A percentile compares a stretch with the other conserved stretches of the same genome.
Evolutionary conservation across 2,329 filamentous ascomycete species (phyloP).

Genomic region (Epicoccum sorghinum): DNA sequence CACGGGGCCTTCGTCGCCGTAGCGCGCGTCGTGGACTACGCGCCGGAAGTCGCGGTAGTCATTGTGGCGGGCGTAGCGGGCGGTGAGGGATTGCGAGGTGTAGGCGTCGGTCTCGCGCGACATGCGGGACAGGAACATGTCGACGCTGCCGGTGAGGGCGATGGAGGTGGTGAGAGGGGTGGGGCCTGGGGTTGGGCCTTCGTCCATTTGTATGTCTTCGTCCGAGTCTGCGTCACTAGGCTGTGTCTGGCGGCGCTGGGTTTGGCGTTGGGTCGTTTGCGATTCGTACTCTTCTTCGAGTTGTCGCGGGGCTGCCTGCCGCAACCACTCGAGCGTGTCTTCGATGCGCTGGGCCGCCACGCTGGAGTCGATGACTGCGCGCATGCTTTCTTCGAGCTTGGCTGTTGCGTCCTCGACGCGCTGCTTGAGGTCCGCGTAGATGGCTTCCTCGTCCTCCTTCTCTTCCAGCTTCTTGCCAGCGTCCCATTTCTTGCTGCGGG

Average conservation of each 20-base stretch:
- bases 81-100: conserved; percentile 44
- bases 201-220: conserved; percentile 43
- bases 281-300: conserved; percentile 41
- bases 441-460: conserved; percentile 47
- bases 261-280: conserved; percentile 46
- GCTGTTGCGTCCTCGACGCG: conserved; percentile 59
- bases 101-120: conserved; percentile 53
- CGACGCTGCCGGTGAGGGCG: conserved; percentile 41
- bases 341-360: conserved; percentile 54
- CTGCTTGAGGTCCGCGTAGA: conserved; percentile 48
- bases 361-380: conserved; percentile 63
- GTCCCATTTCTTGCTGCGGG: conserved; percentile 43
- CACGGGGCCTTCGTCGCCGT: conserved; percentile 59
- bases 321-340: conserved; percentile 52
- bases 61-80: conserved; percentile 64
- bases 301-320: conserved; percentile 41
- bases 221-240: conserved; percentile 41
- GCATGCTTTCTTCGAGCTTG: conserved; percentile 63
- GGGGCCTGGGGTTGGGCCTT: conserved; percentile 46
- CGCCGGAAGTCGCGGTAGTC: conserved; percentile 66
- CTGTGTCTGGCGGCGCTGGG: conserved; percentile 25
- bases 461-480: conserved; percentile 44
- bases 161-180: conserved; percentile 45
- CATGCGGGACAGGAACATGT: conserved; percentile 47
- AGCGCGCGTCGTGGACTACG: conserved; percentile 65